These are phyloP conservation scores for Dillenia suffruticosa DNA, from an alignment of 164 flowering plant genomes.

Conservation along the genomic window DNA sequence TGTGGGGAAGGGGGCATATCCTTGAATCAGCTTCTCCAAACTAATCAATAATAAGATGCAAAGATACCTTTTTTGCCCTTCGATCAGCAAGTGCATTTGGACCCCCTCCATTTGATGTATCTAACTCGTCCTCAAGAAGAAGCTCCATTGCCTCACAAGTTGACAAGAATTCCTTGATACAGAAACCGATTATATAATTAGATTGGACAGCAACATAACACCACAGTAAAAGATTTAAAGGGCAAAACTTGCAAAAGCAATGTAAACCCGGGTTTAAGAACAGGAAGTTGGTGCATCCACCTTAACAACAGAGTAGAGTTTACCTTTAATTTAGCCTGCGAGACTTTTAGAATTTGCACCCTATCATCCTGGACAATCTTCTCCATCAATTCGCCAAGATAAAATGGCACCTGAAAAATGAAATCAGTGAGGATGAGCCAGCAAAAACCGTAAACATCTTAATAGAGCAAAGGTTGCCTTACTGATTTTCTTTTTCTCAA, in stretches of 20 bases:
- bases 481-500: too few relatives aligned
- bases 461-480: too few relatives aligned
- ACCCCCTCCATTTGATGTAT: constrained; percentile 32
- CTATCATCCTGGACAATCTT: constrained; percentile 61
- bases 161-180: constrained; percentile 71
- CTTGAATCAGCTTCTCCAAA: too few relatives aligned
- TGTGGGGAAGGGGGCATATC: too few relatives aligned
- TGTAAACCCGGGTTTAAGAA: too few relatives aligned
- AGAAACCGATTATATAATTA: background rate
- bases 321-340: constrained; percentile 85
- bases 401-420: constrained; percentile 71
- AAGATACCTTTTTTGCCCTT: constrained; percentile 79
- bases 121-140: constrained; percentile 80
- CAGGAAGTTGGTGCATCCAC: too few relatives aligned
- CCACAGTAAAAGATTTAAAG: too few relatives aligned
- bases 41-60: background rate
- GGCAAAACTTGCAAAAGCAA: too few relatives aligned
- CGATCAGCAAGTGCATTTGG: constrained; percentile 47
- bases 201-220: background rate
- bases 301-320: background rate
- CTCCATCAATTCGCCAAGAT: constrained; percentile 86
- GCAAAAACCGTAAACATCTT: too few relatives aligned
- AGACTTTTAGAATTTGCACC: constrained; percentile 52
- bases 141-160: constrained; percentile 97
- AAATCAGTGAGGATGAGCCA: background rate